A percentile compares a stretch with the other conserved stretches of the same genome.
Conservation (phyloP, 2,329 filamentous ascomycete genomes). For the Neofusicoccum parvum region DNA sequence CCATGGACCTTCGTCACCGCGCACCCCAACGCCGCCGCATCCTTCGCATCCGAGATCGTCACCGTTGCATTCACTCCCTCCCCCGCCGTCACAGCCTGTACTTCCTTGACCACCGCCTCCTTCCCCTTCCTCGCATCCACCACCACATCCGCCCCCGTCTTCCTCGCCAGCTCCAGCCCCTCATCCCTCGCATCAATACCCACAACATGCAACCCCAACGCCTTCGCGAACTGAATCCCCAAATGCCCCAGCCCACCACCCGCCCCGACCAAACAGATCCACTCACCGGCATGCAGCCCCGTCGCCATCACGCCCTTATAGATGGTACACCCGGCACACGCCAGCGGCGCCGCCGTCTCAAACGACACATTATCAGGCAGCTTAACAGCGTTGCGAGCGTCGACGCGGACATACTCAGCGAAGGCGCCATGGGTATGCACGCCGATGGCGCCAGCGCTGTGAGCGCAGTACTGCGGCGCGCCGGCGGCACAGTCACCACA, state of each 20-base stretch:
- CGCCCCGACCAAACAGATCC: slow-evolving; percentile 41
- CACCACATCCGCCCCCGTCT: slow-evolving; percentile 54
- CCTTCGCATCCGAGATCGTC: slow-evolving; percentile 55
- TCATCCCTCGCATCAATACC: slow-evolving; percentile 59
- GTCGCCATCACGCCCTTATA: slow-evolving; percentile 52
- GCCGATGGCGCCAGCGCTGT: slow-evolving; percentile 50
- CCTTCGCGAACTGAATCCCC: slow-evolving; percentile 55
- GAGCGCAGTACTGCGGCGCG: slow-evolving; percentile 58
- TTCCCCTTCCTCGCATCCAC: slow-evolving; percentile 55
- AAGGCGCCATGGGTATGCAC: slow-evolving; percentile 58
- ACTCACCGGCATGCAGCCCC: slow-evolving; percentile 42
- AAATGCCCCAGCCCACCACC: slow-evolving; percentile 50
- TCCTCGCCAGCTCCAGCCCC: slow-evolving; percentile 51
- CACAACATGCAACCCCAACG: slow-evolving; percentile 54
- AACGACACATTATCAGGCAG: slow-evolving; percentile 55
- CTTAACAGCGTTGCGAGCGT: slow-evolving; percentile 49
- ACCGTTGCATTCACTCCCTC: slow-evolving; percentile 56
- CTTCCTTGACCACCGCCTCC: slow-evolving; percentile 50
- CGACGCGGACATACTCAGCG: slow-evolving; percentile 58
- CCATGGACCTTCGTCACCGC: slow-evolving; percentile 64
- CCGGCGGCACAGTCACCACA: slow-evolving; percentile 57
- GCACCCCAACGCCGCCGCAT: slow-evolving; percentile 54
- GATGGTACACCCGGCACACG: slow-evolving; percentile 58
- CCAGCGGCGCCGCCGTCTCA: slow-evolving; percentile 57
- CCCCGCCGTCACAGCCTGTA: slow-evolving; percentile 52